These are phyloP conservation scores for Scopulariopsis brevicaulis DNA, from an alignment of 2,329 filamentous ascomycete genomes.

Conservation along the genomic window DNA sequence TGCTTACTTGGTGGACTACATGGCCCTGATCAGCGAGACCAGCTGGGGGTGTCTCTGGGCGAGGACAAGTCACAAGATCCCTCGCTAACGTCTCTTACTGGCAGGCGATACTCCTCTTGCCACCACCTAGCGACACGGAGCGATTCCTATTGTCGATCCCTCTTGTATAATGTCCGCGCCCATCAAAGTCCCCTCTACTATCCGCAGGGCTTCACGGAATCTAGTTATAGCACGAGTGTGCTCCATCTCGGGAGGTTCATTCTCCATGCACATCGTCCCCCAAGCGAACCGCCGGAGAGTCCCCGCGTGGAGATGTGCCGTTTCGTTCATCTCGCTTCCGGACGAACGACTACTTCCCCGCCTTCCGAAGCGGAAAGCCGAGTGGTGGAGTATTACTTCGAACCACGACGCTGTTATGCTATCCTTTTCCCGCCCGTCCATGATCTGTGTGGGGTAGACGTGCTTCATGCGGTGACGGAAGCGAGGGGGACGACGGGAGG, in stretches of 20 bases:
- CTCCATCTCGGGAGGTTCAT: background rate
- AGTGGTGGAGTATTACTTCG: background rate
- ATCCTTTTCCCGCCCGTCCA: background rate
- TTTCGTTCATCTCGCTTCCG: constrained; percentile 2
- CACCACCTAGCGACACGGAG: background rate
- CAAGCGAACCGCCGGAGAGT: background rate
- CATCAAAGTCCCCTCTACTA: background rate
- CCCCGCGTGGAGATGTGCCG: background rate
- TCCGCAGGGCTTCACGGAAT: background rate
- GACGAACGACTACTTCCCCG: background rate
- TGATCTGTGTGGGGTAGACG: background rate
- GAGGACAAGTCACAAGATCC: background rate
- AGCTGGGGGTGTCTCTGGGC: background rate
- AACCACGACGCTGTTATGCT: background rate
- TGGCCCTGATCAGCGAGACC: background rate
- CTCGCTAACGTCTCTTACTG: background rate
- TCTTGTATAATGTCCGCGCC: background rate
- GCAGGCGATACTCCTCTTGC: background rate
- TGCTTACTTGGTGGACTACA: background rate
- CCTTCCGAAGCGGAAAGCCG: background rate
- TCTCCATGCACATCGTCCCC: background rate
- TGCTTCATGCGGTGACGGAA: background rate
- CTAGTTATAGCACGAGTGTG: background rate
- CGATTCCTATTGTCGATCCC: background rate
- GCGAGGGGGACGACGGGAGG: background rate